Evolutionary conservation across 805 yeast genomes (phyloP), one percentile per base, ranked within the genome.

Genomic region (Torulaspora delbrueckii): DNA sequence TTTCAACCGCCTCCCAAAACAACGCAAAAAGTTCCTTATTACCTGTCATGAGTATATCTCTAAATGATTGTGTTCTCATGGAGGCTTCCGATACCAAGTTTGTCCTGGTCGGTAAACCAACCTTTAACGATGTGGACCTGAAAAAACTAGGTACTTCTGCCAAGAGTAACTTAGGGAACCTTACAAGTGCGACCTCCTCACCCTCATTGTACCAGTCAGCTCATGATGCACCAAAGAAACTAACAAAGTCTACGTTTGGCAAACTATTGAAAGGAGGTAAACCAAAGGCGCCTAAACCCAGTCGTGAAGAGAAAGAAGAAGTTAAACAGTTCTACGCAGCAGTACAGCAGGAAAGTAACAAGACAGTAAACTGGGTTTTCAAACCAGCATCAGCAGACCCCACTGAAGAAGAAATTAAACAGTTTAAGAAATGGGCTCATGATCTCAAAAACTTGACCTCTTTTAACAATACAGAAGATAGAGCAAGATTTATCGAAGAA

Each of bases 381-480:
- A 61, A 57, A 30, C 48, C 56, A 2, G 50, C 52, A 3, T 39
- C 54, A n/a, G 50, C 54, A n/a, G 45, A 49, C 12, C 76, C 60
- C 68, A 73, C 65, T 65, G 82, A 62, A 57, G 72, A 49, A 8
- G 69, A 67, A 23, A 62, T 54, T 12, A 68, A 63, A 28, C 77
- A 77, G 42, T 74, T 74, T 41, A 58, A 57, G 22, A 71, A 70
- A 52, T 82, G 87, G 87, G 63, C 69, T 28, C 72, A 70, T 24
- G 84, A 81, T 57, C 62, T 82, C 37, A 65, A 68, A 25, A 81
- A 79, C 50, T 64, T 82, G 52, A 69, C 76, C 26, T 67, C 71
- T 39, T 77, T 73, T 52, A 70, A 71, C 18, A 62, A 65, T 43
- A 76, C 78, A 35, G 58, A 68, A 28, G 75, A 74, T 27, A 73